phyloP scores from a whole-genome alignment of 2,329 filamentous ascomycete genomes.

The Cryoendolithus antarcticus region DNA sequence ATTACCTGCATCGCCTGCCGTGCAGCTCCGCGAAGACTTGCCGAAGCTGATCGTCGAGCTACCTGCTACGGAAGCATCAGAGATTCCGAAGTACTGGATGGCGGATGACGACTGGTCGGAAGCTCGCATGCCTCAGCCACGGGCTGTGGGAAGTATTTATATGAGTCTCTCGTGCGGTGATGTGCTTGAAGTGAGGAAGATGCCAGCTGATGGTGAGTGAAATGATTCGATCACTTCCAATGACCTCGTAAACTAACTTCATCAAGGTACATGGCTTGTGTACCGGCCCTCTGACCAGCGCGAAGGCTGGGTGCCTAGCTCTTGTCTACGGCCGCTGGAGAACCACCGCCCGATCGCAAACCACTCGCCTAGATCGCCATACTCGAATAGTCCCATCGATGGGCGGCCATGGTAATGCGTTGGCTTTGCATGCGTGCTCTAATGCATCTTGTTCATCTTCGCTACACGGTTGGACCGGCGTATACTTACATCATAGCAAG shows the following conservation, averaged over 20 bases:
- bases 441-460: no score
- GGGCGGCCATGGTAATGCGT: no score
- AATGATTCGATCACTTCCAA: neutral
- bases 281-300: neutral
- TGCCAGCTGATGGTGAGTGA: neutral
- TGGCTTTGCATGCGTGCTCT: no score
- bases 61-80: neutral
- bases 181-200: neutral
- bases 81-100: neutral
- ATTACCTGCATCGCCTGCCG: no score
- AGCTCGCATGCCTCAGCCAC: neutral
- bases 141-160: conserved; percentile 1
- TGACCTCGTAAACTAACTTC: no score
- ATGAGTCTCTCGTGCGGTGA: conserved; percentile 1
- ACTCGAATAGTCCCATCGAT: no score
- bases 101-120: conserved; percentile 3
- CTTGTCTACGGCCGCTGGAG: conserved; percentile 1
- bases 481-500: no score
- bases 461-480: no score
- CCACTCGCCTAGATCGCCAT: no score
- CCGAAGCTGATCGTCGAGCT: conserved; percentile 1
- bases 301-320: conserved; percentile 1
- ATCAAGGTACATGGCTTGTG: conserved; percentile 1
- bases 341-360: neutral
- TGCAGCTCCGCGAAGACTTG: neutral